Percentiles rank a stretch among this genome's conserved stretches.
Evolutionary conservation across 768 basidiomycete genomes (phyloP).

Genomic region (Phlegmacium glaucopus): DNA sequence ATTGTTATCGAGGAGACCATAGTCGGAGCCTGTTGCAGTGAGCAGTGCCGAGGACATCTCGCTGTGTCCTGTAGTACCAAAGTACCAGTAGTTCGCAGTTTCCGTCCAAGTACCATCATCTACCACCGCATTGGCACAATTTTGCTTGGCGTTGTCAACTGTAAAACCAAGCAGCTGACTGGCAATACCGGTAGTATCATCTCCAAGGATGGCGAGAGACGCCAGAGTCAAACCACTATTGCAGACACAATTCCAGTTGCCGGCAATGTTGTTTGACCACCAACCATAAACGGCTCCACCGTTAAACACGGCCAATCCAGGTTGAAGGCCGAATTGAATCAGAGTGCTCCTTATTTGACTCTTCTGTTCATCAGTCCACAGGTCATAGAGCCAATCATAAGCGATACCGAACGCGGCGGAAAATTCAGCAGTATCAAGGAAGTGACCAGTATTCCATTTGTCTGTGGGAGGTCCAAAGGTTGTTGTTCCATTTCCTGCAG

Average conservation of each 20-base stretch:
- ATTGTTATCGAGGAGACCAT: conserved; percentile 69
- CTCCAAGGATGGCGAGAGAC: conserved; percentile 85
- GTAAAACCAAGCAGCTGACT: conserved; percentile 62
- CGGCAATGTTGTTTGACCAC: conserved; percentile 73
- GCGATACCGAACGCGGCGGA: conserved; percentile 86
- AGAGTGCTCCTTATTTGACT: conserved; percentile 64
- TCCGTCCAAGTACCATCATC: conserved; percentile 91
- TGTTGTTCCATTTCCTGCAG: conserved; percentile 63
- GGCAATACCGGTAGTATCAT: conserved; percentile 76
- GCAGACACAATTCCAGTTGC: conserved; percentile 99
- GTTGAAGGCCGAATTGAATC: conserved; percentile 72
- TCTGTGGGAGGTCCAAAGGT: conserved; percentile 63
- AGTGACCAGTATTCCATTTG: conserved; percentile 87
- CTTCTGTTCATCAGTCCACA: conserved; percentile 75
- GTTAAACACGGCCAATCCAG: conserved; percentile 56
- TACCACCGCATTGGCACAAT: conserved; percentile 64
- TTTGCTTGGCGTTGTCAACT: conserved; percentile 68
- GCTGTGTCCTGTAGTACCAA: conserved; percentile 87
- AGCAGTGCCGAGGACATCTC: conserved; percentile 83
- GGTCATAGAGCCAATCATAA: conserved; percentile 94
- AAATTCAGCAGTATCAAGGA: conserved; percentile 91
- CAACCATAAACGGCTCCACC: conserved; percentile 51
- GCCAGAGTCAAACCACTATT: conserved; percentile 88
- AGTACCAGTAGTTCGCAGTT: conserved; percentile 94
- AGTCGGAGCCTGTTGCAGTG: conserved; percentile 83